Evolutionary conservation across 345 rosid species (phyloP), one percentile per base, ranked within the genome.

Genomic region (Gossypium raimondii): DNA sequence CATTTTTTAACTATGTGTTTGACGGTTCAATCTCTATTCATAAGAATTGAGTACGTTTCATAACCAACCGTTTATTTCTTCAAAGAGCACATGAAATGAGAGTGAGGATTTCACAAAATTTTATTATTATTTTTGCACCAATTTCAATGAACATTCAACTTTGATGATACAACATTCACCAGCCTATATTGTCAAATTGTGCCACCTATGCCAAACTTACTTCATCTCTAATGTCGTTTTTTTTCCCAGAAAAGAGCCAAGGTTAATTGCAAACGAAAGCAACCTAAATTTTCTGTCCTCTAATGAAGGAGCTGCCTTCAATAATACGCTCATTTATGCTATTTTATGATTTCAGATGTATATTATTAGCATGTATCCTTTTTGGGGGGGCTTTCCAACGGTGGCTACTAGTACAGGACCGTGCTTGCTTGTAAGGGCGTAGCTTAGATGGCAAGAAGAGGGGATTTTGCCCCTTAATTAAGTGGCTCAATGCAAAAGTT

Each of bases 101-200:
- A 27, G 29, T 0, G 34, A 29, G 4, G 1, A 29, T 29, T 29
- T 34, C 1, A 34, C 7, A 22, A 22, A 22, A 22, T 22, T 22
- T 22, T 22, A 22, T 22, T 22, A 22, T 22, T 22, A 22, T 22
- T 20, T 20, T 20, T 20, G 0, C 38, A 29, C 38, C 6, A 29
- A 29, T 29, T 29, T 29, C 38, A 29, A 29, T 4, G 38, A 56
- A 56, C 4, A 18, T 53, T 43, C 4, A 77, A 3, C 69, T 43
- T 29, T 53, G 79, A 59, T 72, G 81, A 77, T 51, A 72, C 29
- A 69, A 50, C 50, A 47, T 16, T 65, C 24, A 73, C 55, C 20
- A 1, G 34, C 24, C 51, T 62, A 0, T 72, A 47, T 57, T 43
- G 78, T 59, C 73, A 73, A 70, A 43, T 47, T 62, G 72, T 60